These are phyloP conservation scores for Abelmoschus esculentus DNA, from an alignment of 345 rosid species.

Conservation along the genomic window DNA sequence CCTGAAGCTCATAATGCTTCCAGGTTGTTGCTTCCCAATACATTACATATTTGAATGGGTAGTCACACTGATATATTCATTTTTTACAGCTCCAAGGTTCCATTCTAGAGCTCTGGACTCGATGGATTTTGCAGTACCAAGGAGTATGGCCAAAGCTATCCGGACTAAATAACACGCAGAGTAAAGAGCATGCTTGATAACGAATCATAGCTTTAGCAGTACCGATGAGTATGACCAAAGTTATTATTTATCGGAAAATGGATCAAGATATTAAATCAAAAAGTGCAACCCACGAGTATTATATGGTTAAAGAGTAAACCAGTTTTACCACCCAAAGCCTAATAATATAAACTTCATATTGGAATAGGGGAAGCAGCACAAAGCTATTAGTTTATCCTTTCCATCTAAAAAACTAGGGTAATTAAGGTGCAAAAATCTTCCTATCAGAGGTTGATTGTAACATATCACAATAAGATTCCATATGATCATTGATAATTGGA, in stretches of 20 bases:
- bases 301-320: too few relatives aligned
- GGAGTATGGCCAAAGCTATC: not conserved
- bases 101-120: not conserved
- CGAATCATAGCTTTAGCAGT: not conserved
- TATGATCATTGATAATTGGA: not conserved
- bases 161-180: not conserved
- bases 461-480: not conserved
- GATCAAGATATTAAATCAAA: not conserved
- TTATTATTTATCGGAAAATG: not conserved
- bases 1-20: not conserved
- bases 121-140: not conserved
- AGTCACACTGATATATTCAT: not conserved
- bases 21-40: not conserved
- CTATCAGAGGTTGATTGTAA: not conserved
- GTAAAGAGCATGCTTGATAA: too few relatives aligned
- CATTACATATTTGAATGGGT: not conserved
- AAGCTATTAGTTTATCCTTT: not conserved
- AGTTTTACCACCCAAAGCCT: conserved; percentile 1
- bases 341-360: not conserved
- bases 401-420: not conserved
- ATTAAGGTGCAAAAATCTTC: not conserved
- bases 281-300: not conserved
- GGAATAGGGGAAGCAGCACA: not conserved
- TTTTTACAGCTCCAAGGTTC: not conserved
- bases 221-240: not conserved